phyloP scores from a whole-genome alignment of 306 rosid genomes.

The Bauhinia variegata region DNA sequence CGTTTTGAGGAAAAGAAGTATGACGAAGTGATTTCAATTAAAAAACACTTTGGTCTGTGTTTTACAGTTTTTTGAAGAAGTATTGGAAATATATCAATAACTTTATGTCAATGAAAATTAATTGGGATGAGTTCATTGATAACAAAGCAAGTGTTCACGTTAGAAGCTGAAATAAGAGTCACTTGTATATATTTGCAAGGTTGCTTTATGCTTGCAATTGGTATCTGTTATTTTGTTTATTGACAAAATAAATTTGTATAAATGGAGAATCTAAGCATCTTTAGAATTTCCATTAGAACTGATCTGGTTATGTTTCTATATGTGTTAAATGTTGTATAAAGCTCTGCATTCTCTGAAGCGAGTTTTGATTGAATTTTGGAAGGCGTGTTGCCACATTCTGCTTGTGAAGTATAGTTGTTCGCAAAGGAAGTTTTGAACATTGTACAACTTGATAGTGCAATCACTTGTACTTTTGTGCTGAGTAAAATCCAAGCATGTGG shows the following conservation, averaged over 20 bases:
- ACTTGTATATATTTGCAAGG: no score
- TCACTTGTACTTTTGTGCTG: slow-evolving; percentile 14
- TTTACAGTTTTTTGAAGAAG: no score
- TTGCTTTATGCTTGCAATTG: no score
- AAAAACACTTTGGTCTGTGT: no score
- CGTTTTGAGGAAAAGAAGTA: no score
- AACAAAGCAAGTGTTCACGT: no score
- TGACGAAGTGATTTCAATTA: no score
- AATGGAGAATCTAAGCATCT: background rate
- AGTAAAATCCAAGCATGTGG: background rate
- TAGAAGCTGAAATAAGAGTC: no score
- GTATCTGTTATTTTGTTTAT: background rate
- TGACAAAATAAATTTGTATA: background rate
- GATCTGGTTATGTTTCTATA: background rate
- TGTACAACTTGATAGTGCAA: slow-evolving; percentile 18
- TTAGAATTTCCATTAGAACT: slow-evolving; percentile 6
- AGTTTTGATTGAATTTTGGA: slow-evolving; percentile 7
- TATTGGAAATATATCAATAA: no score
- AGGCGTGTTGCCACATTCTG: slow-evolving; percentile 14
- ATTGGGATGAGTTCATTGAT: no score
- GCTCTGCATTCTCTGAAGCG: background rate
- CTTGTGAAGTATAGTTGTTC: slow-evolving; percentile 20
- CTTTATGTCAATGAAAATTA: no score
- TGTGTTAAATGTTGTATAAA: background rate
- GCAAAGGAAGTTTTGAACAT: background rate